A percentile compares a stretch with the other conserved stretches of the same genome.
These are phyloP conservation scores for Cordyceps sp. DNA, from an alignment of 2,329 filamentous ascomycete genomes.

Conservation along the genomic window DNA sequence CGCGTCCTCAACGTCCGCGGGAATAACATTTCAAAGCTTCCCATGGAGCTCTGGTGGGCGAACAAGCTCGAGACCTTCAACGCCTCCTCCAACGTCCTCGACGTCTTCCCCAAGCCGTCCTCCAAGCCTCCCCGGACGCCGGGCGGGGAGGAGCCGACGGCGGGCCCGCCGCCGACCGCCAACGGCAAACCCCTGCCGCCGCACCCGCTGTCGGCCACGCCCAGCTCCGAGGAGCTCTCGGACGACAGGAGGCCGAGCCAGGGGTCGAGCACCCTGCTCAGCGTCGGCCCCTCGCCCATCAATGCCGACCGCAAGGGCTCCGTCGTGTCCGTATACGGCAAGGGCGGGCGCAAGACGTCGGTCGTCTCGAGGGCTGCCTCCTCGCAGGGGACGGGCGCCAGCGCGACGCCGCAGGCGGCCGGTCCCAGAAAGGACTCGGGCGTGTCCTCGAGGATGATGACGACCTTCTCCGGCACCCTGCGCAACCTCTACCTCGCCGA, in stretches of 20 bases:
- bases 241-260: slow-evolving; percentile 66
- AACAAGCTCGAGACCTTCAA: slow-evolving; percentile 82
- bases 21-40: slow-evolving; percentile 81
- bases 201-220: slow-evolving; percentile 35
- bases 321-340: slow-evolving; percentile 63
- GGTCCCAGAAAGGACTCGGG: slow-evolving; percentile 82
- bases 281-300: slow-evolving; percentile 57
- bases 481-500: slow-evolving; percentile 79
- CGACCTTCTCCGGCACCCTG: slow-evolving; percentile 78
- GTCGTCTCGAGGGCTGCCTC: slow-evolving; percentile 50
- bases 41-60: slow-evolving; percentile 92
- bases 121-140: slow-evolving; percentile 49
- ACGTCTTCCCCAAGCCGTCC: slow-evolving; percentile 75
- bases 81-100: slow-evolving; percentile 84
- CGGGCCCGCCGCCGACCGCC: slow-evolving; percentile 15
- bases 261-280: slow-evolving; percentile 59
- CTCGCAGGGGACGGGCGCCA: slow-evolving; percentile 25
- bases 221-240: slow-evolving; percentile 64
- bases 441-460: slow-evolving; percentile 59
- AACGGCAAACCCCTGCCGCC: slow-evolving; percentile 24
- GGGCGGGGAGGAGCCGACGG: slow-evolving; percentile 23
- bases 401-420: slow-evolving; percentile 31
- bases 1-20: slow-evolving; percentile 76
- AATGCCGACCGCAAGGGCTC: slow-evolving; percentile 61
- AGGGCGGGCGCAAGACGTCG: slow-evolving; percentile 72